Evolutionary conservation across 805 yeast genomes (phyloP), one percentile per base, ranked within the genome.

Genomic region (Cyberlindnera xylosilytica): DNA sequence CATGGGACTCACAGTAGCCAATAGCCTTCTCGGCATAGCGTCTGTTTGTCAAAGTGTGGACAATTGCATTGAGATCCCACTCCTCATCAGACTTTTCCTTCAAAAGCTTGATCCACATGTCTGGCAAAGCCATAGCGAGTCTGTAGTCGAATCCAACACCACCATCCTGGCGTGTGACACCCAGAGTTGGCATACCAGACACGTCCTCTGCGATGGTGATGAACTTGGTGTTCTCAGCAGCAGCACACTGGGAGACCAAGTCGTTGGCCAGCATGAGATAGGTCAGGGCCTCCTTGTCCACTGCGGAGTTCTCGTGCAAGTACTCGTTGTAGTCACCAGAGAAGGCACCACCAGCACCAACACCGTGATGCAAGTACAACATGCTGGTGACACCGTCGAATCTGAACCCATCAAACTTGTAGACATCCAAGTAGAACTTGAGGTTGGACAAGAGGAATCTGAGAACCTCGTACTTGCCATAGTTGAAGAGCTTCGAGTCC

Each of bases 351-450:
- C 82, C 80, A 36, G 81, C 81, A 42, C 96, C 93, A 41, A 87
- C 76, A 36, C 99, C 99, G 63, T 91, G 99, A 61, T 91, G 98
- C 34, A 74, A 61, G 61, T 91, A 91, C 26, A 91, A 69, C 96
- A 91, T 90, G 41, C 88, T 78, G 19, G 98, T 91, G 38, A 91
- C 97, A 49, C 99, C 99, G 62, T 91, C 99, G 53, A 91, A 91
- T 58, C 99, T 73, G 68, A 90, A 91, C 4, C 99, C 99, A 58
- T 91, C 99, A 63, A 91, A 91, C 44, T 79, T 73, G 64, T 80
- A 91, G 49, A 79, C 87, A 41, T 89, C 95, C 38, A 89, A 66
- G 64, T 79, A 93, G 62, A 76, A 91, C 44, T 89, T 84, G 58
- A 91, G 71, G 63, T 91, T 93, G 13, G 93, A 79, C 44, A 91